These are phyloP conservation scores for Calocybe gambosa DNA, from an alignment of 1,284 basidiomycete species.

Conservation along the genomic window DNA sequence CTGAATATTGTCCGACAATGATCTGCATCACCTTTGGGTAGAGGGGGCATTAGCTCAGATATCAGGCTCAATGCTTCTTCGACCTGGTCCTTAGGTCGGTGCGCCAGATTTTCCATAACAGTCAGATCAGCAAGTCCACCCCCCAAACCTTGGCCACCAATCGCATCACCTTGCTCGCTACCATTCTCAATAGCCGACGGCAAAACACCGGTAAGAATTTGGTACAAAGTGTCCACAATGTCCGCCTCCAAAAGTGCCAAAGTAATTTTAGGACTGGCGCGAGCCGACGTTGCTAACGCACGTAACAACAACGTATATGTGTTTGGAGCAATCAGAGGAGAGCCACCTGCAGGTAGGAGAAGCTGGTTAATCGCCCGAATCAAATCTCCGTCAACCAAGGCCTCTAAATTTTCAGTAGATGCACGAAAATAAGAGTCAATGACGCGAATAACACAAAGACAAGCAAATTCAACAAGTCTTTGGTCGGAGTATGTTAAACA, in stretches of 20 bases:
- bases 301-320: constrained; percentile 89
- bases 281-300: constrained; percentile 79
- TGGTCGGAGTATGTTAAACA: constrained; percentile 89
- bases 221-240: constrained; percentile 86
- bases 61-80: constrained; percentile 87
- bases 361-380: constrained; percentile 81
- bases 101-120: constrained; percentile 94
- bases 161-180: constrained; percentile 60
- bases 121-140: constrained; percentile 92
- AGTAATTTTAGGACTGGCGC: constrained; percentile 82
- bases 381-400: constrained; percentile 76
- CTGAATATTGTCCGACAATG: constrained; percentile 1
- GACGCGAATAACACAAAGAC: constrained; percentile 87
- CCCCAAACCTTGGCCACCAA: constrained; percentile 67
- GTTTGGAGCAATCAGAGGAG: constrained; percentile 74
- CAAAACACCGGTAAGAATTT: constrained; percentile 87
- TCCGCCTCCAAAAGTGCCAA: constrained; percentile 83
- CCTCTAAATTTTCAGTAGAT: constrained; percentile 79
- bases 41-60: constrained; percentile 84
- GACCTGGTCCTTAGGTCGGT: constrained; percentile 93
- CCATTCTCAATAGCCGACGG: constrained; percentile 56
- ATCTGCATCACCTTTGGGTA: constrained; percentile 69
- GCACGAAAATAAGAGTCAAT: constrained; percentile 87
- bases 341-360: constrained; percentile 82
- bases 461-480: constrained; percentile 89